Evolutionary conservation across 2,329 filamentous ascomycete species (phyloP), one percentile per base, ranked within the genome.

Genomic region (Plenodomus biglobosus): DNA sequence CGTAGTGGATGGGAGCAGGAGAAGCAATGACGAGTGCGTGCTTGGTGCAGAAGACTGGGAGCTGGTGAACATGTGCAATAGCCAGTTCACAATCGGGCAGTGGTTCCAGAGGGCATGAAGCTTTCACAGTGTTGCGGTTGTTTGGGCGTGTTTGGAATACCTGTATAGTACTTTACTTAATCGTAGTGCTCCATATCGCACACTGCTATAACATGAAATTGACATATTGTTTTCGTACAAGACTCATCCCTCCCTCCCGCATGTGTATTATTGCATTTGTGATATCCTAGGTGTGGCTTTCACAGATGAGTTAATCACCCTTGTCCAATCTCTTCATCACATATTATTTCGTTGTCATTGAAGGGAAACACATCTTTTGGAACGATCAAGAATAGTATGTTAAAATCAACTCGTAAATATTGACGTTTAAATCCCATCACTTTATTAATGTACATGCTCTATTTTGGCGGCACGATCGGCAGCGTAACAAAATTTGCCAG

Each of bases 401-500:
- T n/a, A n/a, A n/a, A n/a, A n/a, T n/a, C n/a, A n/a, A n/a, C n/a
- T n/a, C n/a, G n/a, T n/a, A n/a, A n/a, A n/a, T n/a, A n/a, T n/a
- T n/a, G n/a, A n/a, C n/a, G 22, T 11, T 11, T 24, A 24, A 24
- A 24, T 5, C 11, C 22, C 22, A 24, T 24, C 11, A 24, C 22
- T 38, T 8, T 40, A 30, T 38, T 19, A 16, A 16, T 16, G n/a
- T 34, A 37, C 13, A 13, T 10, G 3, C n/a, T 52, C 55, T 52
- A 67, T 51, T 73, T 73, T 1, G 67, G 59, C 6, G 80, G 79
- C 44, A 84, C 78, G 18, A 83, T 61, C 1, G 81, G 81, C 40
- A 84, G 58, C 0, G 71, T 75, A 11, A 84, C 66, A 58, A 77
- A 84, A 59, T 83, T 84, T 35, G 74, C 61, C 35, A 73, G 65